phyloP scores from a whole-genome alignment of 2,329 filamentous ascomycete genomes.

The Apiospora phragmitis region DNA sequence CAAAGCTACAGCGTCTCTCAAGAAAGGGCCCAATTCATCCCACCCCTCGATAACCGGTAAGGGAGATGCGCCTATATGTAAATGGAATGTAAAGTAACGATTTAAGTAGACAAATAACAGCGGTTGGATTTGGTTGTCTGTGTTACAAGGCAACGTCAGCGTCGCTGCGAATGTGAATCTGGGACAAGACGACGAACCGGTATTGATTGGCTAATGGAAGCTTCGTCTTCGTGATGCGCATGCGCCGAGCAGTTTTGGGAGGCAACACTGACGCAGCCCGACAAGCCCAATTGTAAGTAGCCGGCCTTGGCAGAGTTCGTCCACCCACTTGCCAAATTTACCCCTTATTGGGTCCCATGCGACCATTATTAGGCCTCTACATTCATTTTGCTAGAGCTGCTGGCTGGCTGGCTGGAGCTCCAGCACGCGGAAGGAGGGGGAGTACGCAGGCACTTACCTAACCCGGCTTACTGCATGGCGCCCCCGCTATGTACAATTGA shows the following conservation, averaged over 20 bases:
- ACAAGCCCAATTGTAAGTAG: neutral
- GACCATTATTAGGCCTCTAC: neutral
- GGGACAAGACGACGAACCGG: neutral
- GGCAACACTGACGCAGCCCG: constrained; percentile 13
- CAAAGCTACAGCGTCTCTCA: neutral
- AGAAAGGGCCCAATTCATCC: neutral
- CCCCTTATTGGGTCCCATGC: constrained; percentile 5
- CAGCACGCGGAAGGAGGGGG: neutral
- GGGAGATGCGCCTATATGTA: neutral
- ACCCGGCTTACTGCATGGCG: neutral
- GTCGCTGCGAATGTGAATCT: constrained; percentile 9
- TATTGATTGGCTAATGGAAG: neutral
- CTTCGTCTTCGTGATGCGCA: constrained; percentile 13
- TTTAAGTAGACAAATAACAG: neutral
- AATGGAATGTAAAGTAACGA: neutral
- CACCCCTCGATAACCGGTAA: neutral
- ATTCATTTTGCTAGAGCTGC: neutral
- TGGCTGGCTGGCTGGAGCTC: neutral
- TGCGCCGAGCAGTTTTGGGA: constrained; percentile 11
- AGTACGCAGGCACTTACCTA: neutral
- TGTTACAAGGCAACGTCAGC: constrained; percentile 14
- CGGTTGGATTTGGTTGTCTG: neutral
- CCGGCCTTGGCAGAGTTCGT: constrained; percentile 3
- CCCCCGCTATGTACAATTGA: neutral
- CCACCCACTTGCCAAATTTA: neutral